Evolutionary conservation across 108 stramenopile genomes (phyloP), one percentile per base, ranked within the genome.

Genomic region (Cyclostephanos invisitatus): DNA sequence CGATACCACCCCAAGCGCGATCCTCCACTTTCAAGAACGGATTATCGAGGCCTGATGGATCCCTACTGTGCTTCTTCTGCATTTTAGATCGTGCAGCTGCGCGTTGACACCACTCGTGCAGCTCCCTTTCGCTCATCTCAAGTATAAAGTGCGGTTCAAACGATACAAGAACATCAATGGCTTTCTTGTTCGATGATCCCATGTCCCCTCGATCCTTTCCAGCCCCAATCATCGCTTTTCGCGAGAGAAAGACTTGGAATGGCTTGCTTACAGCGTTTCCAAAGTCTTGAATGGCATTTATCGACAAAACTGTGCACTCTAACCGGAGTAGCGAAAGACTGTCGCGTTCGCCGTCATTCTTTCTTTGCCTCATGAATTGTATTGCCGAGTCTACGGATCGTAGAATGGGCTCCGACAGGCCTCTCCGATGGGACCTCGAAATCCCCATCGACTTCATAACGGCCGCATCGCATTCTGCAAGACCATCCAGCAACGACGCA

Each of bases 1-100:
- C 73, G 14, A 82, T 74, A 36, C 87, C 87, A 55, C 86, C 86
- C 86, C 86, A 87, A 37, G 63, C 27, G 46, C 72, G 67, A 7
- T 54, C 49, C 20, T 59, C 74, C 27, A 32, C 75, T 17, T 29
- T 53, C 27, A 54, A 54, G 53, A 54, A 54, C 10, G 53, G 53
- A 20, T 54, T 54, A 27, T 25, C 53, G 25, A 25, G 1, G 11
- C 22, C 27, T 5, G 53, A 24, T 27, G 22, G 25, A 22, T 54
- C 53, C 46, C 48, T 32, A 15, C 48, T 53, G 17, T 50, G 24
- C 44, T 67, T 54, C 29, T 15, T 24, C 0, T 25, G 53, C 27
- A 10, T 7, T 25, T n/a, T 44, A 48, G 53, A 22, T 32, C 24
- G 63, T 11, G 47, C 46, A 28, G 62, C 48, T 7, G 72, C 66